Evolutionary conservation across 495 filamentous ascomycete genomes (phyloP).

Genomic region (Penicillium samsonianum): DNA sequence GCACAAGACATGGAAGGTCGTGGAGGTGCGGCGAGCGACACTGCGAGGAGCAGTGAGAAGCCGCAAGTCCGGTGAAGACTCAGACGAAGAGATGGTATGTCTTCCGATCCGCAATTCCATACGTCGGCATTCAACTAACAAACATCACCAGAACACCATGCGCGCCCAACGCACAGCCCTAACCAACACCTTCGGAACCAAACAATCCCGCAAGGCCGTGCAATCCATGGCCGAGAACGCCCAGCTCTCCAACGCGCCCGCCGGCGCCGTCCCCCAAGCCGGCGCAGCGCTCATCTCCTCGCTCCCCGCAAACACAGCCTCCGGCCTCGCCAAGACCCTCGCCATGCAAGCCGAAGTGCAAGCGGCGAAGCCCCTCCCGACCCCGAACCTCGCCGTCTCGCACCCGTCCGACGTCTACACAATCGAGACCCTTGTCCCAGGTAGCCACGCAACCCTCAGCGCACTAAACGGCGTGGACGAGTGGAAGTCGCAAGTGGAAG

Average conservation of each 20-base stretch:
- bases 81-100: constrained; percentile 42
- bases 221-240: constrained; percentile 76
- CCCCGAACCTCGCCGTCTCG: constrained; percentile 67
- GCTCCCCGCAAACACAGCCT: constrained; percentile 55
- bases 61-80: constrained; percentile 43
- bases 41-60: constrained; percentile 65
- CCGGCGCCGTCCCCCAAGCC: constrained; percentile 53
- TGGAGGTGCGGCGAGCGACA: constrained; percentile 73
- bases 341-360: constrained; percentile 67
- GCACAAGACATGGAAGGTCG: constrained; percentile 68
- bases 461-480: constrained; percentile 65
- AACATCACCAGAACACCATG: constrained; percentile 47
- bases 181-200: constrained; percentile 89
- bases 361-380: constrained; percentile 74
- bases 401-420: constrained; percentile 83
- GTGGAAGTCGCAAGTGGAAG: constrained; percentile 69
- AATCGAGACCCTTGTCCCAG: constrained; percentile 62
- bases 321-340: constrained; percentile 63
- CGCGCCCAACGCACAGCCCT: constrained; percentile 66
- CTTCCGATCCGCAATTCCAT: neutral
- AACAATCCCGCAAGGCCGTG: constrained; percentile 86
- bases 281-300: constrained; percentile 63
- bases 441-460: constrained; percentile 49
- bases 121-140: constrained; percentile 1
- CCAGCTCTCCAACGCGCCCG: constrained; percentile 55